phyloP scores from a whole-genome alignment of 2,329 filamentous ascomycete genomes.

The Neonectria ditissima region DNA sequence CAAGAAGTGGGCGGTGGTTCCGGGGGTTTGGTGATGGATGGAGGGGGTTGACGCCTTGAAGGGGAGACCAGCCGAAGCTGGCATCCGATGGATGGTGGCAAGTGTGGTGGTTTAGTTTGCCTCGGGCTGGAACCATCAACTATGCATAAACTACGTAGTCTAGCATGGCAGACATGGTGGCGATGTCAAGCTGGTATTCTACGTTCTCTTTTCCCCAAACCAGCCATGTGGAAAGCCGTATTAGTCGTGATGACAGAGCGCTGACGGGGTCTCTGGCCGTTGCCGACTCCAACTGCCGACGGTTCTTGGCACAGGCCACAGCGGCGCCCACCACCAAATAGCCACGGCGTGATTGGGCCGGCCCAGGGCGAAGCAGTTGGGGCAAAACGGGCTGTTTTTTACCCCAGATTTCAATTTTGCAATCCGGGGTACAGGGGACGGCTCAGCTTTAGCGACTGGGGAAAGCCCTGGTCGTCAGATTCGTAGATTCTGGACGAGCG shows the following conservation, averaged over 20 bases:
- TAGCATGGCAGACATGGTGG: background rate
- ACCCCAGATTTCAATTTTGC: conserved; percentile 20
- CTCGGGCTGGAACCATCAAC: conserved; percentile 6
- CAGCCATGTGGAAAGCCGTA: background rate
- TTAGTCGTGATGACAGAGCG: background rate
- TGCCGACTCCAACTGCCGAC: conserved; percentile 46
- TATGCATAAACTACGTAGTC: background rate
- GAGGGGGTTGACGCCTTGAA: no score
- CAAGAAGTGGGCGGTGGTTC: conserved; percentile 77
- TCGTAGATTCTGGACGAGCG: conserved; percentile 8
- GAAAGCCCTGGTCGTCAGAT: conserved; percentile 21
- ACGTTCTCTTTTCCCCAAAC: background rate
- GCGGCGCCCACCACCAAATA: conserved; percentile 11
- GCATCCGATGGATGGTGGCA: conserved; percentile 21
- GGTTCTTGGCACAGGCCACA: conserved; percentile 38
- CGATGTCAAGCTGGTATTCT: background rate
- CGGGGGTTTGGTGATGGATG: conserved; percentile 62
- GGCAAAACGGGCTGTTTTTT: background rate
- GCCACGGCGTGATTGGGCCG: conserved; percentile 18
- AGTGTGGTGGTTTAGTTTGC: no score
- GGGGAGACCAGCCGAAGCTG: conserved; percentile 4
- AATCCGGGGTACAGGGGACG: conserved; percentile 27
- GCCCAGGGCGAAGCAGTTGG: background rate
- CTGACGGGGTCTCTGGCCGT: conserved; percentile 11
- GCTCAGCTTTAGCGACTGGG: conserved; percentile 17